Conservation (phyloP, 2,329 filamentous ascomycete genomes). For the Talaromyces marneffei region DNA sequence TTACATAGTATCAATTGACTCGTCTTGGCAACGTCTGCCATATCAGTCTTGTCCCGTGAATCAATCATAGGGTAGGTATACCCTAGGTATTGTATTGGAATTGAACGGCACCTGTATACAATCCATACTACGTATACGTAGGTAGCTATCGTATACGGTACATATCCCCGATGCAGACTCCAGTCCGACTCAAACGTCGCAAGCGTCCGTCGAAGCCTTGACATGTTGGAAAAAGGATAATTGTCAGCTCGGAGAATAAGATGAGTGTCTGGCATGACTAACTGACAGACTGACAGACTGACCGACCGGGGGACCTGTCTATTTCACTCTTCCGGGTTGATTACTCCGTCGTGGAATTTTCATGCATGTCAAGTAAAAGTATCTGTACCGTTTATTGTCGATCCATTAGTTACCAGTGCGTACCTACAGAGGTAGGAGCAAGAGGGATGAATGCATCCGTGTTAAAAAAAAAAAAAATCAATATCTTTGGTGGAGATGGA, state of each 20-base stretch:
- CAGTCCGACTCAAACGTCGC: not conserved
- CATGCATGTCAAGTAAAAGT: not conserved
- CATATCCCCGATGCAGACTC: not conserved
- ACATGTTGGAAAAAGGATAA: too few species aligned
- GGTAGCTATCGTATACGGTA: not conserved
- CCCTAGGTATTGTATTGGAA: not conserved
- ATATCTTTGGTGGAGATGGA: too few species aligned
- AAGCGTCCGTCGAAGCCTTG: not conserved
- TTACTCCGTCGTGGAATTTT: too few species aligned
- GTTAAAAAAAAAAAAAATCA: not conserved
- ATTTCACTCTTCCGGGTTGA: not conserved
- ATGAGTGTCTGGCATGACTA: too few species aligned
- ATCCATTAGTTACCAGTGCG: not conserved
- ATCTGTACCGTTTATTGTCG: not conserved
- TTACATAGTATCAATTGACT: too few species aligned
- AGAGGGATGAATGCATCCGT: not conserved
- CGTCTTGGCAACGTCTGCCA: too few species aligned
- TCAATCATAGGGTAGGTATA: too few species aligned
- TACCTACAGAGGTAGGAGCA: not conserved
- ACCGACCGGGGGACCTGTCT: not conserved
- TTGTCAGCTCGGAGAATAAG: not conserved
- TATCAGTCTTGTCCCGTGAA: too few species aligned
- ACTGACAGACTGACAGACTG: too few species aligned
- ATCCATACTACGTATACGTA: too few species aligned
- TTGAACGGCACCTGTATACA: not conserved